These are phyloP conservation scores for Aquanectria penicillioides DNA, from an alignment of 2,329 filamentous ascomycete species.

Conservation along the genomic window DNA sequence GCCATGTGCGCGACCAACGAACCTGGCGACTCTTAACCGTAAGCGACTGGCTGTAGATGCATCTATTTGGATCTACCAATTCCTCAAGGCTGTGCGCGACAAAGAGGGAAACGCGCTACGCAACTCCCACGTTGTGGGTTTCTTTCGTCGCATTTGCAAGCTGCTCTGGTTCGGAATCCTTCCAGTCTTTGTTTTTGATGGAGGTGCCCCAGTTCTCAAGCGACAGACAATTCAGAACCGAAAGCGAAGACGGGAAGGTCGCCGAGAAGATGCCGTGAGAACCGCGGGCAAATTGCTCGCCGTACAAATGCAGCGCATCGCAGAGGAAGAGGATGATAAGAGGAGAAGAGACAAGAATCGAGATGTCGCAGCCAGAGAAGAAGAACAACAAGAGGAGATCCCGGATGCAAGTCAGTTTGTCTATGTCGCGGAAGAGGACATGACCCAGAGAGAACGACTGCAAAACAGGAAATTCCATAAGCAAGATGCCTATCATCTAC, in stretches of 20 bases:
- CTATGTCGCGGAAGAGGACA: constrained; percentile 89
- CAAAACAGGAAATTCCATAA: constrained; percentile 84
- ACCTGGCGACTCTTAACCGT: constrained; percentile 94
- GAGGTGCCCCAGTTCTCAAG: constrained; percentile 90
- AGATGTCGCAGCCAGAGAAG: constrained; percentile 50
- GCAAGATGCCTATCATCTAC: constrained; percentile 94
- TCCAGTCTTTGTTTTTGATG: constrained; percentile 98
- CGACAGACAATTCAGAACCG: constrained; percentile 86
- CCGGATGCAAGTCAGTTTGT: constrained; percentile 77
- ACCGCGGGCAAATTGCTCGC: constrained; percentile 93
- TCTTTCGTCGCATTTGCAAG: constrained; percentile 98
- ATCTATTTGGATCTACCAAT: constrained; percentile 99
- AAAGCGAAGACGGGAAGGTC: constrained; percentile 83
- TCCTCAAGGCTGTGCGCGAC: constrained; percentile 97
- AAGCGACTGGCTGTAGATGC: constrained; percentile 97
- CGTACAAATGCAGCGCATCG: constrained; percentile 90
- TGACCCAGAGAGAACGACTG: constrained; percentile 80
- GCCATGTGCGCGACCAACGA: constrained; percentile 94
- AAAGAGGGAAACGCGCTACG: constrained; percentile 97
- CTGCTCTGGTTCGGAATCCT: constrained; percentile 95
- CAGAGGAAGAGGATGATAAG: constrained; percentile 83
- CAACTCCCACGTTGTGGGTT: constrained; percentile 95
- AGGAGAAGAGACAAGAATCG: constrained; percentile 61
- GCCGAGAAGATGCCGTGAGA: constrained; percentile 89
- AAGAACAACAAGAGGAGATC: constrained; percentile 71